phyloP scores from a whole-genome alignment of 768 basidiomycete genomes.

The Russula compacta region DNA sequence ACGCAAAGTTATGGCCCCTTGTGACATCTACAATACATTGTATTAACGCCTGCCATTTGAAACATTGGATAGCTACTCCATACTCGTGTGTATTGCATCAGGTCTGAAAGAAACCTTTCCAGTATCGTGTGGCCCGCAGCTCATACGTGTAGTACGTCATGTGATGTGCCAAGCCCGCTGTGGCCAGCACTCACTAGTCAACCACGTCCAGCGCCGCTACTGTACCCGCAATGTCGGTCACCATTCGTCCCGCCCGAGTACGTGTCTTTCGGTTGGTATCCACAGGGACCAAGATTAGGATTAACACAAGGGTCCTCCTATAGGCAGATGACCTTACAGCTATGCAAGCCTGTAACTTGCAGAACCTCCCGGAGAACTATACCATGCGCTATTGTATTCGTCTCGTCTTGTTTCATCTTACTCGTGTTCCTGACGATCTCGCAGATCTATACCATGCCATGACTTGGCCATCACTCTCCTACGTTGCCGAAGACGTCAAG shows the following conservation, averaged over 20 bases:
- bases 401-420: neutral
- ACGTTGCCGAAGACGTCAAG: constrained; percentile 84
- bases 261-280: constrained; percentile 12
- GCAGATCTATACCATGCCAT: constrained; percentile 25
- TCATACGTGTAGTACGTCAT: neutral
- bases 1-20: neutral
- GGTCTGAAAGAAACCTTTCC: too few relatives aligned
- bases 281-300: constrained; percentile 2
- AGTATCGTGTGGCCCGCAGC: too few relatives aligned
- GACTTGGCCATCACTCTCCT: constrained; percentile 91
- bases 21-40: neutral
- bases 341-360: constrained; percentile 91
- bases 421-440: neutral
- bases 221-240: constrained; percentile 29
- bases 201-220: neutral
- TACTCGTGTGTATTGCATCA: neutral
- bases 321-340: constrained; percentile 82
- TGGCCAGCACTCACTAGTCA: too few relatives aligned
- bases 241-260: constrained; percentile 35
- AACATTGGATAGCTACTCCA: too few relatives aligned
- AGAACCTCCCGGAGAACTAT: constrained; percentile 91
- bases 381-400: constrained; percentile 67
- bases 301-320: constrained; percentile 13
- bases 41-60: neutral
- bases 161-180: too few relatives aligned